These are phyloP conservation scores for Ormosia emarginata DNA, from an alignment of 306 rosid species.

Conservation along the genomic window DNA sequence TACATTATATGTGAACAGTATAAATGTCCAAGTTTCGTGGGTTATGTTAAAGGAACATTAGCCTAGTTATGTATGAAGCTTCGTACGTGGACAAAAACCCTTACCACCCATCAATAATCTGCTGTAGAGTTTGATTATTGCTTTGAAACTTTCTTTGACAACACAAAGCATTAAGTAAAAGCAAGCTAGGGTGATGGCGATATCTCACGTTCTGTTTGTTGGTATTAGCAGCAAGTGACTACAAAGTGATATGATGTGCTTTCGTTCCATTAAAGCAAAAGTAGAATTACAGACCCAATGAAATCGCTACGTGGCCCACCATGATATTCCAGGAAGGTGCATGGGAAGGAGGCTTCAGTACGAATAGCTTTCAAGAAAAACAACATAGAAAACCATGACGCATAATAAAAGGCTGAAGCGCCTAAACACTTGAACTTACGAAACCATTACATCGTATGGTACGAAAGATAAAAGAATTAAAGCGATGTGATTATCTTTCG, in stretches of 20 bases:
- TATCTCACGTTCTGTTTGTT: neutral
- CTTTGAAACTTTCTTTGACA: too few species aligned
- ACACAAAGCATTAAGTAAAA: too few species aligned
- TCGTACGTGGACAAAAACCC: neutral
- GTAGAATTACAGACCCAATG: neutral
- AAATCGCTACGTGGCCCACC: constrained; percentile 17
- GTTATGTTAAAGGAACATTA: neutral
- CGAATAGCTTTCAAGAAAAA: neutral
- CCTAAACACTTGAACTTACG: neutral
- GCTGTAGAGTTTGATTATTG: too few species aligned
- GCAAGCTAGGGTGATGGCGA: neutral
- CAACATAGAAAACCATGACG: neutral
- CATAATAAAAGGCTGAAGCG: neutral
- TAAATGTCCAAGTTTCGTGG: neutral
- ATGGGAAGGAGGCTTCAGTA: constrained; percentile 15
- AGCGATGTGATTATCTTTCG: neutral
- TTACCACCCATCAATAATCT: too few species aligned
- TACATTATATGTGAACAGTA: neutral
- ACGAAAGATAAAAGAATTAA: neutral
- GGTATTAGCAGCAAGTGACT: neutral
- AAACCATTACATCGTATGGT: neutral
- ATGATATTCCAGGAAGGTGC: constrained; percentile 39
- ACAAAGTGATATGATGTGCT: neutral
- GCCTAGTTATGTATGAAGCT: neutral
- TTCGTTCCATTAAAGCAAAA: neutral